These are phyloP conservation scores for Pinus tabuliformis DNA, from an alignment of 75 land plant species.

Conservation along the genomic window DNA sequence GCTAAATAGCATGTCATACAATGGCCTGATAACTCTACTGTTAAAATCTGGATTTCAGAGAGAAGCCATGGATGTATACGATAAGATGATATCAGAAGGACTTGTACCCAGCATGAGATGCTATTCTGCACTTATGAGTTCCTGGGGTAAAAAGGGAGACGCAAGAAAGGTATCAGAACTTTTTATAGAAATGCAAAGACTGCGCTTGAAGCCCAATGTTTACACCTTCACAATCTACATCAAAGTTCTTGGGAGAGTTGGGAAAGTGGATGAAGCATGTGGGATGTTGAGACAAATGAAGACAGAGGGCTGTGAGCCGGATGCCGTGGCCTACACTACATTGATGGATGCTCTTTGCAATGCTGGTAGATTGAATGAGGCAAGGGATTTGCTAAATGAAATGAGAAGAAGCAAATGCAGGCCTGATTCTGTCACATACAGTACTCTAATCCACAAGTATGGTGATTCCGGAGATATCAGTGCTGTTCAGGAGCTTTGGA, in stretches of 20 bases:
- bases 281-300: slow-evolving; percentile 60
- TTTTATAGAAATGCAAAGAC: slow-evolving; percentile 56
- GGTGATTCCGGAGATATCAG: slow-evolving; percentile 43
- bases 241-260: slow-evolving; percentile 61
- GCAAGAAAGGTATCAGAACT: slow-evolving; percentile 39
- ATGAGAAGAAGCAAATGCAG: slow-evolving; percentile 41
- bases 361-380: slow-evolving; percentile 43
- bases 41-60: slow-evolving; percentile 42
- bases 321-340: slow-evolving; percentile 81
- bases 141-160: slow-evolving; percentile 59
- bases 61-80: slow-evolving; percentile 63
- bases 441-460: slow-evolving; percentile 68
- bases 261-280: slow-evolving; percentile 64
- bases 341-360: slow-evolving; percentile 71
- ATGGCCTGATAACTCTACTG: slow-evolving; percentile 58
- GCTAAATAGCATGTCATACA: slow-evolving; percentile 60
- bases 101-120: slow-evolving; percentile 56
- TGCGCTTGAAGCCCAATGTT: slow-evolving; percentile 71
- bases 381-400: slow-evolving; percentile 46
- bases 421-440: slow-evolving; percentile 70
- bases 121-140: slow-evolving; percentile 72
- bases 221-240: slow-evolving; percentile 78
- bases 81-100: slow-evolving; percentile 59
- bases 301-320: slow-evolving; percentile 56
- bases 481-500: slow-evolving; percentile 43